Evolutionary conservation across 2,329 filamentous ascomycete species (phyloP), one percentile per base, ranked within the genome.

Genomic region (Nannizziopsis arthrosporioides): DNA sequence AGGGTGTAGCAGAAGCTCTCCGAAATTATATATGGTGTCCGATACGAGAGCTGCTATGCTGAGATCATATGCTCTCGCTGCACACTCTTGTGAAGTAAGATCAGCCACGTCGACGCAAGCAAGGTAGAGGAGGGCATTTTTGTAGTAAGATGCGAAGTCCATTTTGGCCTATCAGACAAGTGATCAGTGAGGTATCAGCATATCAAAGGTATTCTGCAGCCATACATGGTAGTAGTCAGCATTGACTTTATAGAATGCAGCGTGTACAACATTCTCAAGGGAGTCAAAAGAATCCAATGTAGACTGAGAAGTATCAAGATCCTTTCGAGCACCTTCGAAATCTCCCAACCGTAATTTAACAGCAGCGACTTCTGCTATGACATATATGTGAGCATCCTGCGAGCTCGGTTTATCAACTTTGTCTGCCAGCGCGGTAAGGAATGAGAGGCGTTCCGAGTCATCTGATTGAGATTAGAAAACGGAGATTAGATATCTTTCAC

Each of bases 11-110:
- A 98, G 80, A n/a, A 98, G 82, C 73, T 98, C 92, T 66, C 92
- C 92, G 59, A 98, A 98, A 74, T 98, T 98, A 79, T 98, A 96
- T 71, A 96, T 98, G 60, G 81, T 86, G 61, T 90, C 85, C 44
- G 89, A 95, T 35, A 95, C 85, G 7, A 98, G 77, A 8, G 92
- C 92, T 22, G 92, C 88, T 47, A 96, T 82, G 61, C 85, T 85
- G 53, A 98, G 81, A 65, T 95, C 88, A 70, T 94, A 94, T 39
- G 92, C 92, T 58, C 90, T 82, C 51, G 77, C 77, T 64, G 82
- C 82, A 59, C 85, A 83, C 66, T 98, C 89, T 47, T 77, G 73
- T 47, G 80, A 71, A 38, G 81, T 75, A 50, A 98, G 75, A 48
- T 84, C 77, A 51, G 80, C 75, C 55, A 95, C 71, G 59, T 95